phyloP scores from a whole-genome alignment of 2,329 filamentous ascomycete species.

The Epichloe glyceriae region DNA sequence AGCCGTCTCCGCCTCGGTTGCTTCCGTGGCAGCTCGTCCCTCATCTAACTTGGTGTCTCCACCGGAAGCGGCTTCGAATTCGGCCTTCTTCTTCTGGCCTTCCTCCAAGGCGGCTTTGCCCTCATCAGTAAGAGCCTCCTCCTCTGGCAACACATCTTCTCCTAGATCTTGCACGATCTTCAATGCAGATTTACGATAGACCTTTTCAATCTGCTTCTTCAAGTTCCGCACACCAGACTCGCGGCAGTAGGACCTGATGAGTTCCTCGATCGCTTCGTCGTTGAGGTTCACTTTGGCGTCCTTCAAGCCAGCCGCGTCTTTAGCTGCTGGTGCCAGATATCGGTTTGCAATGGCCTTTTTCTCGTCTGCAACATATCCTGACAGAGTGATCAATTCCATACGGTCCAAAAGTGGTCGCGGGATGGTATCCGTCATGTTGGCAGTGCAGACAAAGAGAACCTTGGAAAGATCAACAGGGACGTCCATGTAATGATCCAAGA shows the following conservation, averaged over 20 bases:
- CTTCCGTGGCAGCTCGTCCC: slow-evolving; percentile 16
- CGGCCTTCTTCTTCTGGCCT: slow-evolving; percentile 56
- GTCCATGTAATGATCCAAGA: slow-evolving; percentile 97
- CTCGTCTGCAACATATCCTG: slow-evolving; percentile 93
- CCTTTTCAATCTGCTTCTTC: slow-evolving; percentile 99
- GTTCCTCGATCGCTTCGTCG: slow-evolving; percentile 79
- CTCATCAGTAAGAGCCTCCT: slow-evolving; percentile 71
- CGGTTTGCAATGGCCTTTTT: slow-evolving; percentile 96
- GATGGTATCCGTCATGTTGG: slow-evolving; percentile 98
- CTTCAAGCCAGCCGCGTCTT: slow-evolving; percentile 81
- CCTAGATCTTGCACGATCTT: slow-evolving; percentile 95
- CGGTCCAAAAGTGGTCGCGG: slow-evolving; percentile 84
- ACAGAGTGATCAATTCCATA: slow-evolving; percentile 95
- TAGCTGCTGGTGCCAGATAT: slow-evolving; percentile 88
- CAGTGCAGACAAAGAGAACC: slow-evolving; percentile 95
- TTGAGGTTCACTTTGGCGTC: slow-evolving; percentile 80
- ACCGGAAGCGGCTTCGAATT: slow-evolving; percentile 37
- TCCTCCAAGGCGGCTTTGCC: slow-evolving; percentile 67
- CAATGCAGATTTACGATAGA: slow-evolving; percentile 90
- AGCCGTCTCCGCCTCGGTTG: slow-evolving; percentile 31
- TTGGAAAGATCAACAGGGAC: slow-evolving; percentile 95
- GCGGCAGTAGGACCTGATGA: slow-evolving; percentile 97
- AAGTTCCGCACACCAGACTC: slow-evolving; percentile 94
- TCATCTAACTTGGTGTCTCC: slow-evolving; percentile 11
- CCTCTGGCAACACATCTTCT: slow-evolving; percentile 68